Base-by-base conservation (phyloP, 73 alveolate genomes). In the Paramecium sonneborni region DNA sequence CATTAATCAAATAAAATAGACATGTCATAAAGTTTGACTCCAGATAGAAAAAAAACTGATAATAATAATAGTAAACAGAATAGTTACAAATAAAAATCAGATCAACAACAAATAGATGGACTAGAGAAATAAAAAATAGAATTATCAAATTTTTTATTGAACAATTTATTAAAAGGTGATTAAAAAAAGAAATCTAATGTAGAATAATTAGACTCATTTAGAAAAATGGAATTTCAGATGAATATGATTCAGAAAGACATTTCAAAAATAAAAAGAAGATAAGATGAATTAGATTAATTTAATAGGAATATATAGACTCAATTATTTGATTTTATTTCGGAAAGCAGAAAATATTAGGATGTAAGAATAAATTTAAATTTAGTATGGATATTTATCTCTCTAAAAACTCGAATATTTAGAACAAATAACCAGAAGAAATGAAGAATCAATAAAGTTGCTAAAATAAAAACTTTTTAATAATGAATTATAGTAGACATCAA, bases 321-420 rank as follows among this genome's bases (percentile, higher is more conserved):
- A 72, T 18, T 72, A 15, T 72, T 72, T 37, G 57, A 37, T 72
- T 35, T 72, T 72, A 32, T 72, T 30, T 72, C 86, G 44, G 86
- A 72, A 21, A 35, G 35, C 10, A 34, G 44, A 38, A 72, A 72
- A 72, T 72, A 72, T 28, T 35, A 72, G 20, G 86, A 72, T 35
- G 86, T 72, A 72, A 34, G 10, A n/a, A 32, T 72, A 3, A 72
- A 38, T 34, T 9, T 34, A 72, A 38, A 72, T 72, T 52, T 72
- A 72, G 86, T 38, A 35, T 72, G 57, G 86, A 12, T 72, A 32
- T 28, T 15, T 15, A 35, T 62, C 84, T 62, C 44, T 62, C 39
- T 30, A 62, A 32, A 62, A 62, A 62, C 84, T 62, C 84, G 84
- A 62, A 32, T 15, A 62, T 14, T 62, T 62, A 12, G 84, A 62